Evolutionary conservation across 1,284 basidiomycete genomes (phyloP), one percentile per base, ranked within the genome.

Genomic region (Schizopora paradoxa): DNA sequence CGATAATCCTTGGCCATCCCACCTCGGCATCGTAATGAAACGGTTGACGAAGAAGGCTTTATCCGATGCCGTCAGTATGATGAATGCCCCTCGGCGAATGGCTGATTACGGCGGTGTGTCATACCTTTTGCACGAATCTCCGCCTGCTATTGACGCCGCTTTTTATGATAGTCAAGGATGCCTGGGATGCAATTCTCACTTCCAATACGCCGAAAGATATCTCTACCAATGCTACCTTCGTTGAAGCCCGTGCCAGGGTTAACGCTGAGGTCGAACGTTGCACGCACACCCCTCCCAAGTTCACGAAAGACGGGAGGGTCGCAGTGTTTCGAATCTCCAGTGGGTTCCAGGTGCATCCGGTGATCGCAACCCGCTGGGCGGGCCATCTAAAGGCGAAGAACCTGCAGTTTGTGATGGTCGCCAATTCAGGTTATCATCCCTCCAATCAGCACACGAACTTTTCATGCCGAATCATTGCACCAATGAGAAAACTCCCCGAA

Each of bases 331-430:
- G 60, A 13, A 58, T 64, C 22, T 51, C 48, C n/a, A 63, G 61
- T 46, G 54, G 39, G 8, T 62, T 58, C 14, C 61, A 63, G 39
- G 47, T 64, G n/a, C 63, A 64, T 36, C 61, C 61, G 5, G 60
- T 62, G 13, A 60, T 64, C 36, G 63, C 63, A 16, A 63, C 61
- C 2, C 60, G 61, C 13, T 64, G 63, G 63, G 53, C 62, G 13
- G 55, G 57, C 4, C 56, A 57, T 23, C 60, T 64, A 40, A 60
- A 59, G 38, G 57, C 59, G 11, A 43, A 53, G n/a, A 57, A 58
- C 28, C 52, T 64, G n/a, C 54, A 61, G 50, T 48, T 63, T 18
- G 60, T 64, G 27, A 64, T 64, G 57, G 62, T 58, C 34, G 61
- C 61, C 14, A 64, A 64, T 43, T 51, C 54, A 32, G 59, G 58